Base-by-base conservation (phyloP, 148 eudicot genomes). In the Chenopodium quinoa region DNA sequence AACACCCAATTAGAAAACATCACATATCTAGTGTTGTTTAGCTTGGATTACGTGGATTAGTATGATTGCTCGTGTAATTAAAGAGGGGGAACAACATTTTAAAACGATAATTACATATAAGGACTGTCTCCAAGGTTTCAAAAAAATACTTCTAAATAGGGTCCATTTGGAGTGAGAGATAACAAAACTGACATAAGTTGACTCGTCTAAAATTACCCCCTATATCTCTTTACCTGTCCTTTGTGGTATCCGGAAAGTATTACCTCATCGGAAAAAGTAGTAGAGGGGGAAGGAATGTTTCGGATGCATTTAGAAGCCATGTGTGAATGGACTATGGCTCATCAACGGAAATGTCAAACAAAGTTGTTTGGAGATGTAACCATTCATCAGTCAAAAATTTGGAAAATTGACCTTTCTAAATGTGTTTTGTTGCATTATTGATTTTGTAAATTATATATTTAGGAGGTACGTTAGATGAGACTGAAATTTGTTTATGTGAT, bases 281-380 rank as follows among this genome's bases (percentile, higher is more conserved):
- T 52, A 54, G 60, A 13, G 20, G 60, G 17, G 62, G 62, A 13
- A 13, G 54, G 54, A 40, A 40, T 6, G 44, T 40, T 40, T 40
- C 3, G 16, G 54, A 9, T 14, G 6, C 62, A 56, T 56, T 14
- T 56, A 14, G 62, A 5, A 32, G 31, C 3, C 66, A 66, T 67
- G 47, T 69, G 81, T 79, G 66, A 25, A 17, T 64, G 52, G 22
- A 7, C 27, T n/a, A 14, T 32, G 80, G 32, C 25, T 23, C 63
- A 11, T 72, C 44, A 1, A 14, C 22, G 47, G 10, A 16, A 44
- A 11, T 71, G 56, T 71, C 76, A 23, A 25, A 52, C 44, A 34
- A 47, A 47, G 73, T 66, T 25, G 56, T 66, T 13, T 67, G 20
- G 64, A 79, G 31, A 62, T 56, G 69, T 37, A 75, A 56, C 46